Conservation (phyloP, 148 eudicot species). For the Rhododendron vialii region DNA sequence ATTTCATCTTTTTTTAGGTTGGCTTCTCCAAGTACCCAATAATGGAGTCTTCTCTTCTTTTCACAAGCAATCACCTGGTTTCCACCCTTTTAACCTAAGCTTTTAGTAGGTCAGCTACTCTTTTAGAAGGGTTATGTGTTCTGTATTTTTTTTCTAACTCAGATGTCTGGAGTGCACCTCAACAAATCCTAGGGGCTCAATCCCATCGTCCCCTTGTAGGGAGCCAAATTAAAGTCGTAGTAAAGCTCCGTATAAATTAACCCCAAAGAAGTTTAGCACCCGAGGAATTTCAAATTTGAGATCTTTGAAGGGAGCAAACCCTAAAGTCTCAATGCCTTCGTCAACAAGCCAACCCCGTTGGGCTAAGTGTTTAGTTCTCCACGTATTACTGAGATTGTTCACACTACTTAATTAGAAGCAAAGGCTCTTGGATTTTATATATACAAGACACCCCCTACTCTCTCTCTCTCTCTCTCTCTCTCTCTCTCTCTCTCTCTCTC, state of each 20-base stretch:
- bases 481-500: no score
- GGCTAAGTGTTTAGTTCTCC: background rate
- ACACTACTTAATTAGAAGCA: background rate
- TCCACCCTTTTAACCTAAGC: background rate
- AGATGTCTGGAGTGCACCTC: no score
- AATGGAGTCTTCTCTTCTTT: constrained; percentile 12
- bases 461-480: no score
- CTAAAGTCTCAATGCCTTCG: background rate
- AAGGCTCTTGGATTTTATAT: background rate
- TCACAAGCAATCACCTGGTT: constrained; percentile 10
- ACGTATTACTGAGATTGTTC: background rate
- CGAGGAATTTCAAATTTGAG: no score
- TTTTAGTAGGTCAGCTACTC: background rate
- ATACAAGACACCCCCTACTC: no score
- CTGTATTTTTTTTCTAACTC: no score
- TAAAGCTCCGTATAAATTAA: no score
- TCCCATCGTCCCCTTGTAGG: no score
- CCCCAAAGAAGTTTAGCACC: no score
- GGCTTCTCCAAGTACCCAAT: constrained; percentile 47
- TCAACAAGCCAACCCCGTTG: background rate
- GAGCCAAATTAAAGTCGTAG: no score
- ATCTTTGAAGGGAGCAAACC: no score
- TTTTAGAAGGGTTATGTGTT: background rate
- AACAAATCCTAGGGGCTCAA: no score
- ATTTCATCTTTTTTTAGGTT: constrained; percentile 23